These are phyloP conservation scores for Thoreauomyces humboldtii DNA, from an alignment of 192 early-diverging fungal species.

Conservation along the genomic window DNA sequence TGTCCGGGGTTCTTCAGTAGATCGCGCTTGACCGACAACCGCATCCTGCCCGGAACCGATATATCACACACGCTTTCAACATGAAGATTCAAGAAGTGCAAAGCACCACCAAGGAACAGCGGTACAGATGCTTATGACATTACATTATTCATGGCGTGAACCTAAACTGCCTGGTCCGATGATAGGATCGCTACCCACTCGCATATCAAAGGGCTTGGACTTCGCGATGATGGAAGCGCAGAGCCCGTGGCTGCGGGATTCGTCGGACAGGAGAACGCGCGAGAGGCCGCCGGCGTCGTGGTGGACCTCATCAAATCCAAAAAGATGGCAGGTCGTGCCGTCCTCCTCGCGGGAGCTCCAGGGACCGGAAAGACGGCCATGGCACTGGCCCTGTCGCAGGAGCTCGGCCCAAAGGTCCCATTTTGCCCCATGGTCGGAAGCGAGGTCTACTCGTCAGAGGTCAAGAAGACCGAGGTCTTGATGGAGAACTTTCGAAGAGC, in stretches of 20 bases:
- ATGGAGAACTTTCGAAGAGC: constrained; percentile 99
- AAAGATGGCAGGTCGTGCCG: constrained; percentile 96
- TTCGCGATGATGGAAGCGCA: constrained; percentile 82
- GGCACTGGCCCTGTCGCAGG: constrained; percentile 93
- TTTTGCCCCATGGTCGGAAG: constrained; percentile 99
- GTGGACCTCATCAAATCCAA: constrained; percentile 93
- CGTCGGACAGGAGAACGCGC: constrained; percentile 94
- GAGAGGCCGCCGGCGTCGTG: constrained; percentile 93
- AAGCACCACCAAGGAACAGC: constrained; percentile 87
- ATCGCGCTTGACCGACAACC: too few species aligned
- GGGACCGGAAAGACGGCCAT: constrained; percentile 98
- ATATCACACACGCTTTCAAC: constrained; percentile 2
- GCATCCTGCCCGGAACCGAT: too few species aligned
- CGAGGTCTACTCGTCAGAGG: constrained; percentile 96
- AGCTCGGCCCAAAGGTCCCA: constrained; percentile 96
- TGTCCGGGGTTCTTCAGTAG: too few species aligned
- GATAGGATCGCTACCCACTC: constrained; percentile 82
- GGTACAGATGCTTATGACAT: constrained; percentile 32
- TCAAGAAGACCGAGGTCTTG: constrained; percentile 99
- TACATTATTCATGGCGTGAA: not conserved
- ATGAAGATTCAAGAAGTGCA: constrained; percentile 95
- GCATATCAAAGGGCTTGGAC: constrained; percentile 94
- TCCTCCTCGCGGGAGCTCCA: constrained; percentile 92
- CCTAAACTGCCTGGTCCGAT: not conserved
- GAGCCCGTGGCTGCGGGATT: constrained; percentile 88